phyloP scores from a whole-genome alignment of 2,329 filamentous ascomycete species.

The Zalaria sp. region DNA sequence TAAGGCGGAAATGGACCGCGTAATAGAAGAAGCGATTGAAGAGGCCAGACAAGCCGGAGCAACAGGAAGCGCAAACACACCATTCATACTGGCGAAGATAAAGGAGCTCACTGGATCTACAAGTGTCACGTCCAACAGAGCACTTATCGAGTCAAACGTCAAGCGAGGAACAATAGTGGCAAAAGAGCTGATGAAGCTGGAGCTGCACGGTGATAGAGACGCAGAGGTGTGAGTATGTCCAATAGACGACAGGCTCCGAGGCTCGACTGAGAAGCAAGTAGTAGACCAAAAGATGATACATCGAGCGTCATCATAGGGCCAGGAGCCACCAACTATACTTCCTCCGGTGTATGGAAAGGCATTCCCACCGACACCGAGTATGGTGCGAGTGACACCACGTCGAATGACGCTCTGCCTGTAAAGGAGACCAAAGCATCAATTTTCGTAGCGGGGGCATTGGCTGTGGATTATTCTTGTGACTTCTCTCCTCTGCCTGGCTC shows the following conservation, averaged over 20 bases:
- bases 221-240: slow-evolving; percentile 20
- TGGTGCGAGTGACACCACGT: background rate
- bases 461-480: slow-evolving; percentile 77
- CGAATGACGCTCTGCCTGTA: background rate
- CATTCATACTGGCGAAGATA: slow-evolving; percentile 67
- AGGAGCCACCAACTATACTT: slow-evolving; percentile 6
- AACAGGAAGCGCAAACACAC: slow-evolving; percentile 66
- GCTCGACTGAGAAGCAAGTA: slow-evolving; percentile 1
- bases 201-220: slow-evolving; percentile 22
- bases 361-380: slow-evolving; percentile 2
- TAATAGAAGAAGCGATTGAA: slow-evolving; percentile 53
- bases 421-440: slow-evolving; percentile 39
- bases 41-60: slow-evolving; percentile 52
- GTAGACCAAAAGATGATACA: background rate
- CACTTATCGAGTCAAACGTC: slow-evolving; percentile 54
- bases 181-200: slow-evolving; percentile 44
- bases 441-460: slow-evolving; percentile 82
- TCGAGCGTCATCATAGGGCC: slow-evolving; percentile 4
- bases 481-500: slow-evolving; percentile 38
- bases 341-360: slow-evolving; percentile 12
- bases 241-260: background rate
- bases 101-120: slow-evolving; percentile 60
- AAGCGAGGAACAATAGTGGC: slow-evolving; percentile 50
- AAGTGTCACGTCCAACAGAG: slow-evolving; percentile 61
- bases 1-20: slow-evolving; percentile 52